Percentiles rank a stretch among this genome's conserved stretches.
phyloP scores from a whole-genome alignment of 768 basidiomycete genomes.

The Multifurca ochricompacta region DNA sequence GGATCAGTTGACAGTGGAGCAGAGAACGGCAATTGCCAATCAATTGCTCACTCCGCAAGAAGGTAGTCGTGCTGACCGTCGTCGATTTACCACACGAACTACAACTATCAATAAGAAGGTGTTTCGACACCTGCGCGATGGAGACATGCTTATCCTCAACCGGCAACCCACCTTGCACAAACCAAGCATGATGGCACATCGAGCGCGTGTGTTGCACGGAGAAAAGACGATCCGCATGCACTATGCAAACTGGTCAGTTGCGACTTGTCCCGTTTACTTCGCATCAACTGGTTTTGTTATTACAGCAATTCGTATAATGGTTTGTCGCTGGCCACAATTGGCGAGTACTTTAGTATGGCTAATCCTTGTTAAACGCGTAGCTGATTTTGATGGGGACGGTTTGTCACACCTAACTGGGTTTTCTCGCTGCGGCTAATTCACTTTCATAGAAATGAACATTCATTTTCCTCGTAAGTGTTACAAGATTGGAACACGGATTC shows the following conservation, averaged over 20 bases:
- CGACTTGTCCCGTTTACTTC: neutral
- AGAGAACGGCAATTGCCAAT: constrained; percentile 91
- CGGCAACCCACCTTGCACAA: constrained; percentile 98
- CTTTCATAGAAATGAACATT: constrained; percentile 87
- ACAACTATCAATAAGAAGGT: constrained; percentile 92
- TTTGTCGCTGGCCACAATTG: constrained; percentile 29
- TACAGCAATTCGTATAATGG: constrained; percentile 94
- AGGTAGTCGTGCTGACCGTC: constrained; percentile 43
- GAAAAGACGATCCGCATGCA: constrained; percentile 99
- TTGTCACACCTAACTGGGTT: constrained; percentile 22
- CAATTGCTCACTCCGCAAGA: constrained; percentile 90
- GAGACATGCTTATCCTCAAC: constrained; percentile 92
- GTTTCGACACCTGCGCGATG: constrained; percentile 88
- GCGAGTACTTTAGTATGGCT: constrained; percentile 7
- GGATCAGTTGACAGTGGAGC: constrained; percentile 83
- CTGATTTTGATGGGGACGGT: constrained; percentile 94
- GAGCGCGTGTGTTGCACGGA: constrained; percentile 81
- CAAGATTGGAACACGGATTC: neutral
- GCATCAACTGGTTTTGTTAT: constrained; percentile 20
- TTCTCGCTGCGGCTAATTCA: constrained; percentile 14
- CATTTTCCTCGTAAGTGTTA: constrained; percentile 86
- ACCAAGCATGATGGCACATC: constrained; percentile 99
- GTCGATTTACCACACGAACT: constrained; percentile 68
- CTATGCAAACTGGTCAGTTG: constrained; percentile 91
- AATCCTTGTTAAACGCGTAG: constrained; percentile 30